A percentile compares a stretch with the other conserved stretches of the same genome.
Conservation (phyloP, 2,329 filamentous ascomycete species). For the Harringtonia aguacate region DNA sequence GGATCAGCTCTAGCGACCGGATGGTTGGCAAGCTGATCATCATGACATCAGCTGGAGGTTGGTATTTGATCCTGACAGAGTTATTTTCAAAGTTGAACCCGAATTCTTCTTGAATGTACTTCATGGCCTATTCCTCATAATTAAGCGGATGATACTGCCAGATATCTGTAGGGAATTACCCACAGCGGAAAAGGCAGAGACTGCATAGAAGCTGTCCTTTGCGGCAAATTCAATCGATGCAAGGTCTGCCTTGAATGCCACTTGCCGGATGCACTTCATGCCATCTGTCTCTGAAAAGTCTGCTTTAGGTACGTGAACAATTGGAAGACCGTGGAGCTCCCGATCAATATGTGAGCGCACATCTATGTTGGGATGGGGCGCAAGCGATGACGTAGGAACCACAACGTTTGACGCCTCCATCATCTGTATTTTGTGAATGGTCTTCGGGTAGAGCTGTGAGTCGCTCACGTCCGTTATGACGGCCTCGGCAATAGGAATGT, state of each 20-base stretch:
- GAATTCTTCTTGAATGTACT: constrained; percentile 65
- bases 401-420: constrained; percentile 72
- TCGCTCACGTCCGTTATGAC: constrained; percentile 87
- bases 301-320: constrained; percentile 53
- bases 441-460: constrained; percentile 82
- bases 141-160: constrained; percentile 7
- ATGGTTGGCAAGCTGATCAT: constrained; percentile 90
- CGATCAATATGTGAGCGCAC: constrained; percentile 8
- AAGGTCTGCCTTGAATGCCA: constrained; percentile 73
- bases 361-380: constrained; percentile 60
- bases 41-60: constrained; percentile 86
- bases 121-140: constrained; percentile 49
- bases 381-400: constrained; percentile 57
- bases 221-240: constrained; percentile 72
- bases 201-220: constrained; percentile 75
- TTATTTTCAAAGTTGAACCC: constrained; percentile 61
- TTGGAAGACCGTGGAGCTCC: constrained; percentile 28
- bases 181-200: constrained; percentile 79
- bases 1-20: constrained; percentile 76
- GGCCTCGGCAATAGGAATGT: constrained; percentile 73
- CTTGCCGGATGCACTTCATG: constrained; percentile 62
- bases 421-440: constrained; percentile 75
- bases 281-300: constrained; percentile 77
- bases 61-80: constrained; percentile 76
- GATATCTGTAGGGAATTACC: constrained; percentile 18